Evolutionary conservation across 2,329 filamentous ascomycete species (phyloP).

Genomic region (Ustulina deusta): DNA sequence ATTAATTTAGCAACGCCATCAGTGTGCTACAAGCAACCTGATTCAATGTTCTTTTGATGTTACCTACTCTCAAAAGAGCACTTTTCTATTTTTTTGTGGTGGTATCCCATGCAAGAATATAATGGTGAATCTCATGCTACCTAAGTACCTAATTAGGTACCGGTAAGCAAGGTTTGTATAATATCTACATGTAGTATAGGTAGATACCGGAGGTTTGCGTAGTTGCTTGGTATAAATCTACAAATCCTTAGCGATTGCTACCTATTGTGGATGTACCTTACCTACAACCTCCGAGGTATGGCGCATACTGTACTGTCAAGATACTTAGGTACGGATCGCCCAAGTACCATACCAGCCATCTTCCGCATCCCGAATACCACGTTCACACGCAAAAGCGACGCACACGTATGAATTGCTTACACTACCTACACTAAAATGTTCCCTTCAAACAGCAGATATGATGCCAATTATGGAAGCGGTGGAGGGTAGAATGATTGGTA

Average conservation of each 20-base stretch:
- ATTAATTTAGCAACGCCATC: neutral
- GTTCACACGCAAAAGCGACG: slow-evolving; percentile 1
- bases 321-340: neutral
- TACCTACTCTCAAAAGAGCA: neutral
- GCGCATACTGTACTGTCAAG: too few species aligned
- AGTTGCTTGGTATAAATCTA: too few species aligned
- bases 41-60: neutral
- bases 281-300: neutral
- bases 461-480: slow-evolving; percentile 8
- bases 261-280: too few species aligned
- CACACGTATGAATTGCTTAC: neutral
- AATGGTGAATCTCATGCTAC: too few species aligned
- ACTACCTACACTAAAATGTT: neutral
- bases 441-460: neutral
- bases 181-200: too few species aligned
- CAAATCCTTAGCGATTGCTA: too few species aligned
- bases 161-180: too few species aligned
- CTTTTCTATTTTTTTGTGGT: neutral
- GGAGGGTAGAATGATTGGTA: slow-evolving; percentile 5
- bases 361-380: slow-evolving; percentile 17
- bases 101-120: too few species aligned
- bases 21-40: neutral
- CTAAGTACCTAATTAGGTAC: too few species aligned
- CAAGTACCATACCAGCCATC: neutral
- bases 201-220: too few species aligned